Evolutionary conservation across 306 rosid species (phyloP).

Genomic region (Lathyrus aphaca): DNA sequence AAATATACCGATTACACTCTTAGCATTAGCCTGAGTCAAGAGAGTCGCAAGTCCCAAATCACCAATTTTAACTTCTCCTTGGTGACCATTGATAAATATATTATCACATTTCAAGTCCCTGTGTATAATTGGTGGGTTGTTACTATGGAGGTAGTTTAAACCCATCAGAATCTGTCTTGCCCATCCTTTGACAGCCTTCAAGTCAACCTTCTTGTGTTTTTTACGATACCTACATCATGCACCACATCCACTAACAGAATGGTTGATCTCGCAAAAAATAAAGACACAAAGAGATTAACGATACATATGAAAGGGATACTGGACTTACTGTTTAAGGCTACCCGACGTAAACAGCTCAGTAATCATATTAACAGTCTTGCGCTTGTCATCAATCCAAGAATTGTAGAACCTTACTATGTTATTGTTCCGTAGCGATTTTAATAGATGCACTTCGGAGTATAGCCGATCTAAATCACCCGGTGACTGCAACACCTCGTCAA

Average conservation of each 20-base stretch:
- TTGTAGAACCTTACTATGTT: constrained; percentile 72
- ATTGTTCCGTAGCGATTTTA: constrained; percentile 66
- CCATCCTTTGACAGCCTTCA: constrained; percentile 57
- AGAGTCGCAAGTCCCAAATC: constrained; percentile 56
- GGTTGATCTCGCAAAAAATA: constrained; percentile 35
- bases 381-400: constrained; percentile 86
- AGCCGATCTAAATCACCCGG: constrained; percentile 78
- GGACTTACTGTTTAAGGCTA: constrained; percentile 77
- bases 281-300: constrained; percentile 4
- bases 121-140: constrained; percentile 54
- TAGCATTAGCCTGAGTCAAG: constrained; percentile 50
- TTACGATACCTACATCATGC: constrained; percentile 52
- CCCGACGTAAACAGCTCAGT: constrained; percentile 91
- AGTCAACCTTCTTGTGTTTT: constrained; percentile 54
- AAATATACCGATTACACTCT: constrained; percentile 52
- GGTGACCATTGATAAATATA: constrained; percentile 59
- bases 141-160: constrained; percentile 50
- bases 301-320: constrained; percentile 18
- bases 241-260: constrained; percentile 41
- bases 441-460: constrained; percentile 79
- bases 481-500: constrained; percentile 68
- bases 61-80: constrained; percentile 61
- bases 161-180: constrained; percentile 53
- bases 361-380: constrained; percentile 77
- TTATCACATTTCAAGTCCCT: constrained; percentile 61